Evolutionary conservation across 768 basidiomycete genomes (phyloP), one percentile per base, ranked within the genome.

Genomic region (Leccinum disarticulatum): DNA sequence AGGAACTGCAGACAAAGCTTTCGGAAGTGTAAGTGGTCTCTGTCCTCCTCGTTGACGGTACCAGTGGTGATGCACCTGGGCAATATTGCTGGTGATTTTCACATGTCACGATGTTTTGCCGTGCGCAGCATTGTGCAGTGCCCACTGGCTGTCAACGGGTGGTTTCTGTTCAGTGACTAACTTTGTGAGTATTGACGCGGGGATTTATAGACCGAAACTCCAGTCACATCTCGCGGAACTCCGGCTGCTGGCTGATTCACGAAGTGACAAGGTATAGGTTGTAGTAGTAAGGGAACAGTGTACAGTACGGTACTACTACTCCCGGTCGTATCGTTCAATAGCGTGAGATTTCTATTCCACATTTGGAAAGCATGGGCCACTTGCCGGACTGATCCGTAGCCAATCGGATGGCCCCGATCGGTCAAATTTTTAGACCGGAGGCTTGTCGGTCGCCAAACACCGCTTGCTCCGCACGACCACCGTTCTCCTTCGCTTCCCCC

Each of bases 1-100:
- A 96, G 73, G 81, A 79, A 30, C 72, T 98, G 51, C 94, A 97
- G 70, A 80, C 87, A 31, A 95, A 91, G 73, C 74, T 98, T 60
- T 79, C 90, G 35, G 93, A 95, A 73, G 89, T 98, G 83, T 93
- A 72, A 81, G 91, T 81, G 15, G 19, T 46, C n/a, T 52, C 19
- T 54, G 9, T 2, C 5, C 8, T 19, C 14, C 49, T 17, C 31
- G 51, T 28, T 51, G 49, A n/a, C 49, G 25, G 49, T 27, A n/a
- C 28, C 28, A 50, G 49, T 50, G 47, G 47, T 7, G 6, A 25
- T 48, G 25, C n/a, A 19, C 48, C 11, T 47, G 46, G 46, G 22
- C 22, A 9, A 22, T 22, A 47, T 48, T 27, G 30, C 14, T 6
- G 14, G 3, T 31, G 51, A 19, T 31, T 28, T 25, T 17, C 51